A percentile compares a stretch with the other conserved stretches of the same genome.
phyloP scores from a whole-genome alignment of 2,329 filamentous ascomycete genomes.

The Tolypocladium endophyticum region DNA sequence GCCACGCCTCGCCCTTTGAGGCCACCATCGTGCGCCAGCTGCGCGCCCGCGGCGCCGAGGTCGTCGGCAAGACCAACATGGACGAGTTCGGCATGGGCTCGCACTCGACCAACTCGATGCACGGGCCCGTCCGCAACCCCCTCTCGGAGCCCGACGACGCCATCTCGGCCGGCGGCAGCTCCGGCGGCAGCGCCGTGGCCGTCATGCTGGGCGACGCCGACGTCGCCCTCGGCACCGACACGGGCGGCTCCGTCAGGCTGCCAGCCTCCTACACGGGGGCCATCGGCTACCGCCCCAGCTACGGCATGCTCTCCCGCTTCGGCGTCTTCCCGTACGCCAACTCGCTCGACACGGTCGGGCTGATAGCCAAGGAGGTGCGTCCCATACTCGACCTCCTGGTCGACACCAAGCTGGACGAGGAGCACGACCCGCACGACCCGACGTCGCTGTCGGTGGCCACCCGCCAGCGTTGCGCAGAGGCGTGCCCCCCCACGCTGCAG shows the following conservation, averaged over 20 bases:
- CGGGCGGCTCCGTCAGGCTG: slow-evolving; percentile 77
- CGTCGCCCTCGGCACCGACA: slow-evolving; percentile 80
- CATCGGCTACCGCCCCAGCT: slow-evolving; percentile 84
- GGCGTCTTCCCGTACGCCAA: slow-evolving; percentile 90
- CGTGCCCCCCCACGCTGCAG: slow-evolving; percentile 11
- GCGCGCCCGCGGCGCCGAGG: slow-evolving; percentile 46
- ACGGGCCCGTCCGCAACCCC: slow-evolving; percentile 52
- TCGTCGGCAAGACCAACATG: slow-evolving; percentile 80
- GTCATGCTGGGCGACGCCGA: slow-evolving; percentile 52
- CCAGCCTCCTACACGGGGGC: slow-evolving; percentile 79
- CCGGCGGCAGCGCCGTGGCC: slow-evolving; percentile 83
- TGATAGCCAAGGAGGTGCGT: slow-evolving; percentile 50
- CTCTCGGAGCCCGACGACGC: slow-evolving; percentile 20
- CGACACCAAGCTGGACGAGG: slow-evolving; percentile 34
- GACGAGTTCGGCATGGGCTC: slow-evolving; percentile 97
- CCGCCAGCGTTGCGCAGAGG: slow-evolving; percentile 35
- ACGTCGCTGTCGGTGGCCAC: slow-evolving; percentile 54
- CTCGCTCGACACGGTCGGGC: slow-evolving; percentile 80
- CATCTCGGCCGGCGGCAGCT: slow-evolving; percentile 76
- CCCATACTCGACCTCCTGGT: slow-evolving; percentile 40
- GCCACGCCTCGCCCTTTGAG: slow-evolving; percentile 66
- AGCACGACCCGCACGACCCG: slow-evolving; percentile 61
- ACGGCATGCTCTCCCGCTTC: slow-evolving; percentile 75
- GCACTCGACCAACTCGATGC: slow-evolving; percentile 60
- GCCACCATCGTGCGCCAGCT: slow-evolving; percentile 70